These are phyloP conservation scores for Opeltia flavorubescens DNA, from an alignment of 495 filamentous ascomycete genomes.

Conservation along the genomic window DNA sequence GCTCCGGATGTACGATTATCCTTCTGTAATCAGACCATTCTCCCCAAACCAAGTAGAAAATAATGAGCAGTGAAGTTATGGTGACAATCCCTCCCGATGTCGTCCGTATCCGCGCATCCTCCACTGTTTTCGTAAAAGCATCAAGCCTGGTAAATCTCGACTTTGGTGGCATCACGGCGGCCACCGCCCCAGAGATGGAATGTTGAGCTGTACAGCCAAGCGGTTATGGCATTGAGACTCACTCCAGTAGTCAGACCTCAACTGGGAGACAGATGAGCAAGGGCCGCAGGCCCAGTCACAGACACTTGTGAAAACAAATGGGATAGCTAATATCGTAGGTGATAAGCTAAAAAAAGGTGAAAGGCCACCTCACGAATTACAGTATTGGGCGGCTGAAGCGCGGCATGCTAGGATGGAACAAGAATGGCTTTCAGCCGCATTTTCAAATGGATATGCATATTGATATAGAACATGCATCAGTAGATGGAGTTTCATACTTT, in stretches of 20 bases:
- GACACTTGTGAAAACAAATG: no score
- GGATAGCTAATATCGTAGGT: no score
- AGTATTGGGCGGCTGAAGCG: background rate
- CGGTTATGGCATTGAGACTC: no score
- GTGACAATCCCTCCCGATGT: constrained; percentile 94
- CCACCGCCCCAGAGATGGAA: background rate
- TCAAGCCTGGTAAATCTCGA: constrained; percentile 92
- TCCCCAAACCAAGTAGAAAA: constrained; percentile 80
- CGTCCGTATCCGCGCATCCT: constrained; percentile 94
- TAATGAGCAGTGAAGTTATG: constrained; percentile 71
- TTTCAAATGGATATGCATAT: no score
- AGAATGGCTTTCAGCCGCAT: background rate
- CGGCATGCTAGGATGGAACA: background rate
- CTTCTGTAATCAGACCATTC: constrained; percentile 91
- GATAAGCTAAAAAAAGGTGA: no score
- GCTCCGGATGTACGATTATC: constrained; percentile 74
- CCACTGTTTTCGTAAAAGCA: constrained; percentile 97
- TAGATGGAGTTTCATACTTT: no score
- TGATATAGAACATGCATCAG: no score
- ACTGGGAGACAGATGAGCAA: no score
- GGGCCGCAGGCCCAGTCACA: no score
- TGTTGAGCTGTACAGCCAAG: background rate
- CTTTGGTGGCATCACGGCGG: constrained; percentile 32
- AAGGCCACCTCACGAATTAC: no score
- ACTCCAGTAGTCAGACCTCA: no score